Conservation (phyloP, 2,329 filamentous ascomycete genomes). For the Cercospora berteroae region DNA sequence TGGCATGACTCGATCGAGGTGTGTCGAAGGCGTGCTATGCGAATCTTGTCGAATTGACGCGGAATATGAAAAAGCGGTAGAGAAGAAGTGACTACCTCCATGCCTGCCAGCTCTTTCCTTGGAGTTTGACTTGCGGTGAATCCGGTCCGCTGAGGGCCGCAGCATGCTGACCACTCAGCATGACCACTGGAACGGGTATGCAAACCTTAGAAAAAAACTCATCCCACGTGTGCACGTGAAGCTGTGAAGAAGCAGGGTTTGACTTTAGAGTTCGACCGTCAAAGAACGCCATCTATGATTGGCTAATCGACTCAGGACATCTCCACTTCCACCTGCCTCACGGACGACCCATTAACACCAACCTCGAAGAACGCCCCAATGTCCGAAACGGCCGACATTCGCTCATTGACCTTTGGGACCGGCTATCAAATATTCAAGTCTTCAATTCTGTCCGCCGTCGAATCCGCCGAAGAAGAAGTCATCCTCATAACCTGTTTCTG, state of each 20-base stretch:
- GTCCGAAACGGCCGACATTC: slow-evolving; percentile 30
- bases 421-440: slow-evolving; percentile 44
- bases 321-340: neutral
- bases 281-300: no score
- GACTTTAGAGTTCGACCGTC: no score
- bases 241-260: no score
- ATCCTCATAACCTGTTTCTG: slow-evolving; percentile 82
- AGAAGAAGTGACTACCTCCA: no score
- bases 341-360: neutral
- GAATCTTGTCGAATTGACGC: neutral
- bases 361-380: neutral
- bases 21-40: neutral
- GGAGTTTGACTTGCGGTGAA: no score
- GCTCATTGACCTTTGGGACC: slow-evolving; percentile 45
- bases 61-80: neutral
- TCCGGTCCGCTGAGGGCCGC: no score
- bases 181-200: no score
- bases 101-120: no score
- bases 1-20: neutral
- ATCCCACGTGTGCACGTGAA: no score
- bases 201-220: no score
- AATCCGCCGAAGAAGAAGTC: slow-evolving; percentile 61
- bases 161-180: no score
- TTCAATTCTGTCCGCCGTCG: slow-evolving; percentile 60
- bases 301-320: no score